Base-by-base conservation (phyloP, 225 moss, liverwort and hornwort species). In the Physcomitrium patens region DNA sequence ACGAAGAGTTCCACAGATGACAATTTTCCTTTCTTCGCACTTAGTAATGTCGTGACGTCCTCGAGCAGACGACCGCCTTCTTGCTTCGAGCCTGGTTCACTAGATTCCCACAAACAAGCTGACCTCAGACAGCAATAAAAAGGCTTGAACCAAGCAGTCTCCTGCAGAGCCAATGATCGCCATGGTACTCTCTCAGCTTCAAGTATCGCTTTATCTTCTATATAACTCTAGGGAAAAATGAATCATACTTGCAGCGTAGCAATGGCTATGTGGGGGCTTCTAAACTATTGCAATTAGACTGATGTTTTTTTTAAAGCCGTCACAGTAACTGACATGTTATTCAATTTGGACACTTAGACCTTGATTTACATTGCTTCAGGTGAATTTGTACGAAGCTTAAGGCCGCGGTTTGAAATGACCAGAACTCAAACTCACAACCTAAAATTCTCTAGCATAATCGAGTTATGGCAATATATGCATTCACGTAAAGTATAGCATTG, bases 41-140 rank as follows among this genome's bases (percentile, higher is more conserved):
- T 86, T 75, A 92, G 68, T 74, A 91, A 84, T 59, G 79, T 63
- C 7, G 96, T 78, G 16, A 94, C 73, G 22, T 96, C 91, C 57
- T 79, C 80, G 19, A 96, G 75, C 60, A 94, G 48, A 22, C 80
- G 83, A 46, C 81, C 82, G 11, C 83, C 96, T 63, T 96, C 92
- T 63, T 86, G 87, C 26, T 85, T 80, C 31, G 75, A 79, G 78
- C 87, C 80, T 62, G 81, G 83, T 60, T 89, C 91, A 68, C 77
- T 82, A 63, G 91, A 90, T 82, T 96, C 94, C 89, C 92, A 96
- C 79, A 82, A 84, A 76, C 94, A 96, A 76, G 87, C 90, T 42
- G 88, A 79, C 75, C 88, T 89, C 80, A 96, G 75, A 78, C 86
- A 94, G 42, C 88, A 86, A 54, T 67, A 92, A 74, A 86, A 81